Conservation (phyloP, 169 alveolate species). For the Cytauxzoon felis region DNA sequence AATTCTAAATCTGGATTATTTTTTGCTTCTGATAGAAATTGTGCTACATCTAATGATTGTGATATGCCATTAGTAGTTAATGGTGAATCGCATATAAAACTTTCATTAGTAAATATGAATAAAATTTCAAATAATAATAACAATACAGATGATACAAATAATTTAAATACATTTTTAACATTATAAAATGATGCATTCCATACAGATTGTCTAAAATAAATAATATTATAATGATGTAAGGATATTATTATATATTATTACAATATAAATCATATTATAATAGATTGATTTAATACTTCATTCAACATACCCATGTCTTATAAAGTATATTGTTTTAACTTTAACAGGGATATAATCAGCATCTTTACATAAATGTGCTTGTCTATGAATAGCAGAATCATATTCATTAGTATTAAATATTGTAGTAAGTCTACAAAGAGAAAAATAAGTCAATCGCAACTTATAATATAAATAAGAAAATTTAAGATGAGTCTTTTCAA, state of each 20-base stretch:
- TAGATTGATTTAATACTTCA: background rate
- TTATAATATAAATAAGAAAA: slow-evolving; percentile 5
- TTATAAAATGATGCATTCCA: slow-evolving; percentile 30
- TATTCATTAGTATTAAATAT: background rate
- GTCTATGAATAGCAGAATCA: background rate
- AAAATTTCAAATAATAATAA: slow-evolving; percentile 7
- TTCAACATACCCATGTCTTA: slow-evolving; percentile 49
- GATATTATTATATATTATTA: too few species aligned
- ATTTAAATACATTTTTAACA: background rate
- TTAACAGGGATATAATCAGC: background rate
- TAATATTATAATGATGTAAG: background rate
- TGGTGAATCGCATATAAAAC: slow-evolving; percentile 53
- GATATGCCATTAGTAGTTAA: slow-evolving; percentile 45
- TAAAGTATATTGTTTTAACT: slow-evolving; percentile 43
- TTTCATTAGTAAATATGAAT: slow-evolving; percentile 34
- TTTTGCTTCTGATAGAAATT: slow-evolving; percentile 11
- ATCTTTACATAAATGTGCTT: background rate
- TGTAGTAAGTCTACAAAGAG: background rate
- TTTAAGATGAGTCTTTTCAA: background rate
- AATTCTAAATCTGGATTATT: slow-evolving; percentile 3
- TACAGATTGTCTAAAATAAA: slow-evolving; percentile 36
- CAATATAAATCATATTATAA: too few species aligned
- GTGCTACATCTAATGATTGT: slow-evolving; percentile 46
- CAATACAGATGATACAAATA: background rate
- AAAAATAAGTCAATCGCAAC: background rate